Evolutionary conservation across 148 eudicot species (phyloP).

Genomic region (Suaeda aralocaspica): DNA sequence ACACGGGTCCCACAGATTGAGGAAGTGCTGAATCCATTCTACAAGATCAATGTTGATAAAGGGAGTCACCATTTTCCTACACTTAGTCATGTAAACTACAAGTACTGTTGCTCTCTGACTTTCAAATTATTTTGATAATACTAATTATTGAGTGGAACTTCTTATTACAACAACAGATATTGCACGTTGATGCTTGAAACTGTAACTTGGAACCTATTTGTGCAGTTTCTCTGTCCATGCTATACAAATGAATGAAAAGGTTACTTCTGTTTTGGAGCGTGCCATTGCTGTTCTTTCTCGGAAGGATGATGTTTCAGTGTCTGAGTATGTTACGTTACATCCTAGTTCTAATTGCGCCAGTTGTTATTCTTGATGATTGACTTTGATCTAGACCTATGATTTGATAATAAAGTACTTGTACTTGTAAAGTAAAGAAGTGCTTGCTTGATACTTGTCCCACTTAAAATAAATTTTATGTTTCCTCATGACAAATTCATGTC

Average conservation of each 20-base stretch:
- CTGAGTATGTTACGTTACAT: slow-evolving; percentile 36
- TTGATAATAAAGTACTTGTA: slow-evolving; percentile 1
- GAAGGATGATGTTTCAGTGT: slow-evolving; percentile 54
- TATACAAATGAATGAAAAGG: slow-evolving; percentile 82
- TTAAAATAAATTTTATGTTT: no score
- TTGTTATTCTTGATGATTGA: not conserved
- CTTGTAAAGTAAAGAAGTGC: not conserved
- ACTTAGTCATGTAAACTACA: slow-evolving; percentile 79
- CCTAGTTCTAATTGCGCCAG: not conserved
- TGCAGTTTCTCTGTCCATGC: slow-evolving; percentile 96
- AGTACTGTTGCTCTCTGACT: slow-evolving; percentile 41
- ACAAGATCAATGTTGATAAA: slow-evolving; percentile 64
- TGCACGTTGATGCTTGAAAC: slow-evolving; percentile 7
- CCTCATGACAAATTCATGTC: no score
- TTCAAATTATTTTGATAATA: slow-evolving; percentile 2
- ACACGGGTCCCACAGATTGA: slow-evolving; percentile 70
- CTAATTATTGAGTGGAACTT: slow-evolving; percentile 1
- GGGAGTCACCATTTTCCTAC: slow-evolving; percentile 67
- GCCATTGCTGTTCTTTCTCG: slow-evolving; percentile 78
- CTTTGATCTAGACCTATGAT: not conserved
- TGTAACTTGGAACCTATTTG: slow-evolving; percentile 12
- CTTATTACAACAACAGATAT: not conserved
- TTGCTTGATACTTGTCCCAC: not conserved
- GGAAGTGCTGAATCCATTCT: slow-evolving; percentile 74
- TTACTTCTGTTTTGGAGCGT: slow-evolving; percentile 77